phyloP scores from a whole-genome alignment of 129 eudicot species.

The Deinandra increscens region DNA sequence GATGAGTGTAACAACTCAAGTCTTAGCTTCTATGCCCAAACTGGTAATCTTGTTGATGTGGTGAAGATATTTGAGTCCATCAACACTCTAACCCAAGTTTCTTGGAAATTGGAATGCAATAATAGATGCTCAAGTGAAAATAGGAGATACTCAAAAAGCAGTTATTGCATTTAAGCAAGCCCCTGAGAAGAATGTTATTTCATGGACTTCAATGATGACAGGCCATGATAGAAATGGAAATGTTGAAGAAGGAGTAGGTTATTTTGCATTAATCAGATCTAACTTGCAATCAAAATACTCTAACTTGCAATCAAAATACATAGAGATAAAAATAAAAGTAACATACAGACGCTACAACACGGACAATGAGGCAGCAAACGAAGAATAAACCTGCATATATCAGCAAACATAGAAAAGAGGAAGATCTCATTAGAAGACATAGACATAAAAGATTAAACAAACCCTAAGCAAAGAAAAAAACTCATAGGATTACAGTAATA shows the following conservation, averaged over 20 bases:
- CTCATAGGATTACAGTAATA: too few relatives aligned
- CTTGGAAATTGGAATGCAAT: conserved; percentile 83
- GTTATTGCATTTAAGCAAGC: conserved; percentile 39
- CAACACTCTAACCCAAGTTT: conserved; percentile 41
- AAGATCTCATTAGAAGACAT: too few relatives aligned
- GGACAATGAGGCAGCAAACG: too few relatives aligned
- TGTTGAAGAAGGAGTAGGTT: conserved; percentile 47
- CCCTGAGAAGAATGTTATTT: conserved; percentile 60
- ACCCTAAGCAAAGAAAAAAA: too few relatives aligned
- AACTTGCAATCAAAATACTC: too few relatives aligned
- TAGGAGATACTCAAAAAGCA: conserved; percentile 59
- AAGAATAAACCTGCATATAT: too few relatives aligned
- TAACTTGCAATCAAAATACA: too few relatives aligned
- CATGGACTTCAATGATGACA: conserved; percentile 78
- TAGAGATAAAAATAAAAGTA: too few relatives aligned
- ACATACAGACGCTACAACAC: too few relatives aligned
- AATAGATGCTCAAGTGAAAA: conserved; percentile 79
- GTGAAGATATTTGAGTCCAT: conserved; percentile 45
- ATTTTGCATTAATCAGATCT: too few relatives aligned
- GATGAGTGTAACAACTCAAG: conserved; percentile 69
- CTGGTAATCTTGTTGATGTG: conserved; percentile 46
- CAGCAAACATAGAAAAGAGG: too few relatives aligned
- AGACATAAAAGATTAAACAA: too few relatives aligned
- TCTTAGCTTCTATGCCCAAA: conserved; percentile 55
- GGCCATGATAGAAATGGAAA: conserved; percentile 62